Evolutionary conservation across 768 basidiomycete species (phyloP).

Genomic region (Pleurotus pulmonarius): DNA sequence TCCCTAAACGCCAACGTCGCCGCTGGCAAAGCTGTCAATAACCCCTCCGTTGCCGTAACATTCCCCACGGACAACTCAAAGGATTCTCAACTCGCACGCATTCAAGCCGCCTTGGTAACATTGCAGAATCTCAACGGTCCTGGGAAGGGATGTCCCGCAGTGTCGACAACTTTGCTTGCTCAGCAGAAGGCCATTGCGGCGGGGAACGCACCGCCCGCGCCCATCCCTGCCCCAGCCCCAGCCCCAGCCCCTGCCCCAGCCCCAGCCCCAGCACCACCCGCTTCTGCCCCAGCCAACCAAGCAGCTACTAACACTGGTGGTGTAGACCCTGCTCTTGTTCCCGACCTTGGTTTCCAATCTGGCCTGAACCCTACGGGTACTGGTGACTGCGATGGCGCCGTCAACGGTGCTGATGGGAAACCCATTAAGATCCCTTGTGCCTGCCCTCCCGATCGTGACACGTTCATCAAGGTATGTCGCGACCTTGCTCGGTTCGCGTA

Average conservation of each 20-base stretch:
- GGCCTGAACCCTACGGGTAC: slow-evolving; percentile 59
- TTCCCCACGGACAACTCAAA: slow-evolving; percentile 63
- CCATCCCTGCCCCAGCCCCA: slow-evolving; percentile 21
- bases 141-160: slow-evolving; percentile 65
- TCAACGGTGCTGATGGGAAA: slow-evolving; percentile 45
- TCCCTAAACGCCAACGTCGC: slow-evolving; percentile 52
- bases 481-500: not conserved
- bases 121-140: slow-evolving; percentile 73
- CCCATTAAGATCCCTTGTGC: slow-evolving; percentile 60
- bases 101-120: slow-evolving; percentile 58
- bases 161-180: slow-evolving; percentile 56
- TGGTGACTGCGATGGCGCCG: slow-evolving; percentile 58
- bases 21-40: slow-evolving; percentile 63
- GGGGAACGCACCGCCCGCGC: slow-evolving; percentile 18
- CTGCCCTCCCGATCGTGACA: slow-evolving; percentile 55
- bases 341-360: slow-evolving; percentile 52
- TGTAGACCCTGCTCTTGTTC: slow-evolving; percentile 49
- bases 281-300: slow-evolving; percentile 18
- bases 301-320: slow-evolving; percentile 22
- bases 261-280: slow-evolving; percentile 11
- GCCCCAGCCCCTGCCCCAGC: slow-evolving; percentile 27
- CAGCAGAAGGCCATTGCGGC: slow-evolving; percentile 34
- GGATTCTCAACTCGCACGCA: slow-evolving; percentile 48
- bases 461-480: slow-evolving; percentile 41
- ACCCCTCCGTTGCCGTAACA: slow-evolving; percentile 51